These are phyloP conservation scores for Flaveria linearis DNA, from an alignment of 129 eudicot species.

Conservation along the genomic window DNA sequence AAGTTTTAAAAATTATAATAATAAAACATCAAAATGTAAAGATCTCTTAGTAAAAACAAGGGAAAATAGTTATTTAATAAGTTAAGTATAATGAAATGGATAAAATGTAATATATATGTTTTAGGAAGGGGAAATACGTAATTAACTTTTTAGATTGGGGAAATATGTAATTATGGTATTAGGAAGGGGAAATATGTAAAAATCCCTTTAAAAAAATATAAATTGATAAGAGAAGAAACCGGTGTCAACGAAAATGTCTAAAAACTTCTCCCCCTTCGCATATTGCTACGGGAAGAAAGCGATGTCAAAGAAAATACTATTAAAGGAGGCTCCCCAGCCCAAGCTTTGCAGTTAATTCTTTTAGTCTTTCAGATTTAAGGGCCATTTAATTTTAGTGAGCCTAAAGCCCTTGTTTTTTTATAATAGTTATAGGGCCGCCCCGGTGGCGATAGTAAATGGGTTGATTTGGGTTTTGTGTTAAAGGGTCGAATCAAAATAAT, in stretches of 20 bases:
- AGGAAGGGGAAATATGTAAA: too few species aligned
- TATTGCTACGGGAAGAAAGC: neutral
- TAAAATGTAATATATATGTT: too few species aligned
- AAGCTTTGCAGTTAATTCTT: neutral
- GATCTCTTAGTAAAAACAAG: too few species aligned
- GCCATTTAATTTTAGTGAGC: neutral
- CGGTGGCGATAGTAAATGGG: neutral
- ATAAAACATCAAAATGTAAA: too few species aligned
- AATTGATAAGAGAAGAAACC: neutral
- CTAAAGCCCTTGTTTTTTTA: neutral
- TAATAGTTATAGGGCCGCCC: neutral
- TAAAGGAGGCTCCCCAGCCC: neutral
- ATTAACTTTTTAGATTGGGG: too few species aligned
- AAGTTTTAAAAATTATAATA: too few species aligned
- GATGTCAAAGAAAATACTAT: neutral
- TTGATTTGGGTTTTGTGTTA: neutral
- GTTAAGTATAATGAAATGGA: too few species aligned
- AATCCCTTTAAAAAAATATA: too few species aligned
- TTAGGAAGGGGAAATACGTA: too few species aligned
- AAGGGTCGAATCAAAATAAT: neutral
- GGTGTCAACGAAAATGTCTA: too few species aligned
- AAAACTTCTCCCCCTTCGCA: neutral
- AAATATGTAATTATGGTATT: too few species aligned
- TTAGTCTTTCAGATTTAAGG: neutral
- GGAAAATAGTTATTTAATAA: too few species aligned